Base-by-base conservation (phyloP, 768 basidiomycete species). In the Harrya chromipes region DNA sequence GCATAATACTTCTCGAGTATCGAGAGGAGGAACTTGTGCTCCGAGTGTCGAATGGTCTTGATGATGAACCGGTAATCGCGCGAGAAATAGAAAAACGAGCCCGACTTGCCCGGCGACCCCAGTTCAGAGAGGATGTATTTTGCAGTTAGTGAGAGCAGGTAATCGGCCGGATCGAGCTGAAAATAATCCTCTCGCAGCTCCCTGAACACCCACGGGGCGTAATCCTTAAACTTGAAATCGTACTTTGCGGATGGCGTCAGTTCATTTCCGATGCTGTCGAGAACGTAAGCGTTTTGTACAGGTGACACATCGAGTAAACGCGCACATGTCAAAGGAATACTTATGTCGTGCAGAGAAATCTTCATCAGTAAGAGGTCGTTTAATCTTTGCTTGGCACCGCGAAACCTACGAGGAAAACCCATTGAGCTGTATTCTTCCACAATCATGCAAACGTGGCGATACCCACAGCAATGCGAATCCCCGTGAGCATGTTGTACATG, bases 401-500 rank as follows among this genome's bases (percentile, higher is more conserved):
- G 95, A 98, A 12, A 98, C 90, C 90, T 92, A 63, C 19, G 21
- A 34, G 39, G 21, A 23, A 51, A 16, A 21, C n/a, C 4, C n/a
- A n/a, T 43, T 67, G 45, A 53, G 50, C 16, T 24, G 36, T 7
- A 10, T 27, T 27, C n/a, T 10, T 26, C 19, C 33, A 9, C 36
- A 21, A 31, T 1, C 4, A 20, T 10, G 17, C 2, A 20, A 23
- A 21, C 17, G 13, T 38, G 9, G 13, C 2, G 16, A 20, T 12
- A 76, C 87, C 64, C 60, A 92, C 94, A 24, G 86, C 94, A 58
- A 94, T 93, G 36, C 97, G 82, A 53, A 99, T 99, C 5, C 97
- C 97, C 4, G 97, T 99, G 61, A 99, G 77, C 97, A 99, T 99
- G 74, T 99, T 98, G 74, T 98, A 99, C 97, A 98, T 98, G 62